phyloP scores from a whole-genome alignment of 140 eudicot species.

The Anethum foeniculum region DNA sequence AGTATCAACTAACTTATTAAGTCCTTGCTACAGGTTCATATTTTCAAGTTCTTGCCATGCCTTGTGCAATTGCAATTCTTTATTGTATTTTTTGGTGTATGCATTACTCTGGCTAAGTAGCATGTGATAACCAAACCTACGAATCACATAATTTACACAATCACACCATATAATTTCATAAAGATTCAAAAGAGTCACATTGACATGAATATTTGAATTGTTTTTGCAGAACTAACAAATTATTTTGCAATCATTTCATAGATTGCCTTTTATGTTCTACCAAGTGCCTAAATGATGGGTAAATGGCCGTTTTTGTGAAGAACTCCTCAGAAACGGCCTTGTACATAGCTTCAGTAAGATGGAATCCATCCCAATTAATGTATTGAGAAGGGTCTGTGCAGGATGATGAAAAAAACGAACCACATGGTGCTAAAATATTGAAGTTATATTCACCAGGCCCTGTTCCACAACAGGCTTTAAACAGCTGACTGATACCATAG shows the following conservation, averaged over 20 bases:
- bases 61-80: too few relatives aligned
- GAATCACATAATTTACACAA: too few relatives aligned
- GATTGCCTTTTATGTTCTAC: constrained; percentile 29
- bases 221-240: not conserved
- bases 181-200: not conserved
- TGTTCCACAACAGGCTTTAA: constrained; percentile 70
- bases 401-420: constrained; percentile 48
- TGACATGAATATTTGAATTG: not conserved
- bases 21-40: too few relatives aligned
- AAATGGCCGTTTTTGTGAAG: constrained; percentile 34
- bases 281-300: constrained; percentile 48
- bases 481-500: constrained; percentile 54
- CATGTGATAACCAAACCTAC: too few relatives aligned
- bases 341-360: constrained; percentile 83
- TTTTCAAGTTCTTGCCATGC: not conserved
- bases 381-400: constrained; percentile 61
- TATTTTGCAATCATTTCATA: constrained; percentile 9
- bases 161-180: too few relatives aligned
- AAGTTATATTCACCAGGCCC: constrained; percentile 52
- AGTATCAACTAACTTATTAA: too few relatives aligned
- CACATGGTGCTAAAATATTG: constrained; percentile 46
- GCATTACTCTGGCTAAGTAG: too few relatives aligned
- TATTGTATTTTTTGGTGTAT: not conserved
- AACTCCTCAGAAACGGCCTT: constrained; percentile 46
- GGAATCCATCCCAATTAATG: constrained; percentile 94